Conservation (phyloP, 805 yeast genomes). For the Kazachstania psychrophila region DNA sequence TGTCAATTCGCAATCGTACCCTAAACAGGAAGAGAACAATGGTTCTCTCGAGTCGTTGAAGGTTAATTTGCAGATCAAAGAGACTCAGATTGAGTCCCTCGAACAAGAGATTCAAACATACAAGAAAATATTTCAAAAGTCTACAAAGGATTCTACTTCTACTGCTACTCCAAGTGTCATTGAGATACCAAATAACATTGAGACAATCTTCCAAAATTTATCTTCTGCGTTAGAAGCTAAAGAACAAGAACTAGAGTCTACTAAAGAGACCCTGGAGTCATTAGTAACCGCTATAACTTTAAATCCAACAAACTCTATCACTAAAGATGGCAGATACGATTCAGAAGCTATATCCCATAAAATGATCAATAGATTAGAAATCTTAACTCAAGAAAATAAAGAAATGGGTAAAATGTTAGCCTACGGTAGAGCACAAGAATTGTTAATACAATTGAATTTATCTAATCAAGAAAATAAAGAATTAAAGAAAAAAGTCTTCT, state of each 20-base stretch:
- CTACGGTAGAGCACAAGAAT: conserved; percentile 66
- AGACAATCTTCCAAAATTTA: conserved; percentile 41
- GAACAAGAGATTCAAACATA: conserved; percentile 37
- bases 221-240: conserved; percentile 40
- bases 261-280: conserved; percentile 56
- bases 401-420: conserved; percentile 61
- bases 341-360: conserved; percentile 69
- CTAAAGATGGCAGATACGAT: conserved; percentile 55
- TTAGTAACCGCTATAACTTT: conserved; percentile 46
- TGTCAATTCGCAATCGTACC: too few relatives aligned
- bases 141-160: conserved; percentile 2
- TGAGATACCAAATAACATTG: conserved; percentile 36
- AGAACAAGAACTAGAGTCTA: conserved; percentile 46
- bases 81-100: conserved; percentile 39
- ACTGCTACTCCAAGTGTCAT: conserved; percentile 12
- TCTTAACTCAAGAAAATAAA: conserved; percentile 59
- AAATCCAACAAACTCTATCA: conserved; percentile 39
- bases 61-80: conserved; percentile 47
- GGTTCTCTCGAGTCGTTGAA: conserved; percentile 34
- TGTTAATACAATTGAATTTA: conserved; percentile 57
- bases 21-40: too few relatives aligned
- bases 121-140: conserved; percentile 27
- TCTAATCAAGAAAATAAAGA: conserved; percentile 43
- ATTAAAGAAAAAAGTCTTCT: conserved; percentile 28
- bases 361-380: conserved; percentile 50